Evolutionary conservation across 495 filamentous ascomycete species (phyloP), one percentile per base, ranked within the genome.

Genomic region (Penicillium chermesinum): DNA sequence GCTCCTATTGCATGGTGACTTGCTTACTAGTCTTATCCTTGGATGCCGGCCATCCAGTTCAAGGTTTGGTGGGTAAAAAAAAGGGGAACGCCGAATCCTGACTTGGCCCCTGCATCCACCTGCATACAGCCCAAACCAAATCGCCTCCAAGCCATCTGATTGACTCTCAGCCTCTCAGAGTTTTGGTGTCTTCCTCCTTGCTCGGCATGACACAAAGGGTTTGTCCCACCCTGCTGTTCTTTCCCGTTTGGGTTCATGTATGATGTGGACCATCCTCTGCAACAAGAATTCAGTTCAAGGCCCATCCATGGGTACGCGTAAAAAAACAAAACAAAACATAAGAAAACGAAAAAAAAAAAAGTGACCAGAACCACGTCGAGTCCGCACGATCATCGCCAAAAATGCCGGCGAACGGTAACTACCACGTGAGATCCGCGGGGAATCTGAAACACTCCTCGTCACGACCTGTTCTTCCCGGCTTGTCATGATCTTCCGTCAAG

Each of bases 381-480:
- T n/a, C n/a, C n/a, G n/a, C n/a, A n/a, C 34, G 56, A 59, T 62
- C 55, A 49, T 52, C 52, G 18, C 34, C 44, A 59, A 62, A 37
- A 30, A 36, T 62, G 50, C 55, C 55, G 57, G 42, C 51, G 51
- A 59, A 51, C 55, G 52, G 50, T 48, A 49, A 15, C 51, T 36
- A 48, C 49, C 58, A 63, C 59, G 57, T 60, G 59, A 60, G 59
- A 57, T 62, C 49, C 55, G 52, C 48, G 59, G 53, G 53, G 48
- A n/a, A 57, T 59, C 56, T 59, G 56, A 62, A 57, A 59, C 59
- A 44, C 49, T 36, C 49, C 51, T 38, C 17, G 38, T 13, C 14
- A 17, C 22, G 15, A 42, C 15, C 22, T 25, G 25, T 18, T 27
- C 27, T 21, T 27, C 20, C 38, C 38, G 20, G 17, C 37, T 16